Evolutionary conservation across 129 eudicot genomes (phyloP).

Genomic region (Escallonia herrerae): DNA sequence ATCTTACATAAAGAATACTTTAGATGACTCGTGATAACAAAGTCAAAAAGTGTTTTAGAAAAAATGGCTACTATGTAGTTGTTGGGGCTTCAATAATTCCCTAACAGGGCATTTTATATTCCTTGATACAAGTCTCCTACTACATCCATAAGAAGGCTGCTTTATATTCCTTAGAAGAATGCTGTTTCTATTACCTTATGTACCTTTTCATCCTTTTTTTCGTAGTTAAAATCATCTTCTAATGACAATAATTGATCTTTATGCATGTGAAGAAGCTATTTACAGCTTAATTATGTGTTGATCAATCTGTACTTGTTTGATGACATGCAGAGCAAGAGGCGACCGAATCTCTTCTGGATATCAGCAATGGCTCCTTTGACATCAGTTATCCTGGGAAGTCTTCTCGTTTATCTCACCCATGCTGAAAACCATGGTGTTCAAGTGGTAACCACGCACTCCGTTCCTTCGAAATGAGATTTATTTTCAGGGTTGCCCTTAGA

Average conservation of each 20-base stretch:
- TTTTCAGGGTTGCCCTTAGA: too few relatives aligned
- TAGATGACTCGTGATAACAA: background rate
- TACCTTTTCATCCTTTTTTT: too few relatives aligned
- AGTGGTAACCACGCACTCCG: slow-evolving; percentile 47
- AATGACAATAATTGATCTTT: too few relatives aligned
- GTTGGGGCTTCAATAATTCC: too few relatives aligned
- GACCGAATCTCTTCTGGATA: slow-evolving; percentile 76
- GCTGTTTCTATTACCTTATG: too few relatives aligned
- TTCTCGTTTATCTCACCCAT: slow-evolving; percentile 79
- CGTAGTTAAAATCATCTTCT: too few relatives aligned
- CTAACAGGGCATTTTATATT: too few relatives aligned
- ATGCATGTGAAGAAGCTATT: too few relatives aligned
- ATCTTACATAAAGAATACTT: background rate
- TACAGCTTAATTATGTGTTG: too few relatives aligned
- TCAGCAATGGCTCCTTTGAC: slow-evolving; percentile 93
- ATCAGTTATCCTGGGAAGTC: slow-evolving; percentile 71
- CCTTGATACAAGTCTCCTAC: too few relatives aligned
- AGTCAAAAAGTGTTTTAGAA: background rate
- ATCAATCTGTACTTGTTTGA: background rate
- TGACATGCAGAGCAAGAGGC: slow-evolving; percentile 57
- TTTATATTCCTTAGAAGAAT: too few relatives aligned
- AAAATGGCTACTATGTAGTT: background rate
- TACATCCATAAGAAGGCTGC: too few relatives aligned
- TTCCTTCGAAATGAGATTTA: background rate
- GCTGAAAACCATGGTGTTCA: slow-evolving; percentile 94